Percentiles rank a stretch among this genome's conserved stretches.
These are phyloP conservation scores for Cercospora citrullina DNA, from an alignment of 2,329 filamentous ascomycete genomes.

Conservation along the genomic window DNA sequence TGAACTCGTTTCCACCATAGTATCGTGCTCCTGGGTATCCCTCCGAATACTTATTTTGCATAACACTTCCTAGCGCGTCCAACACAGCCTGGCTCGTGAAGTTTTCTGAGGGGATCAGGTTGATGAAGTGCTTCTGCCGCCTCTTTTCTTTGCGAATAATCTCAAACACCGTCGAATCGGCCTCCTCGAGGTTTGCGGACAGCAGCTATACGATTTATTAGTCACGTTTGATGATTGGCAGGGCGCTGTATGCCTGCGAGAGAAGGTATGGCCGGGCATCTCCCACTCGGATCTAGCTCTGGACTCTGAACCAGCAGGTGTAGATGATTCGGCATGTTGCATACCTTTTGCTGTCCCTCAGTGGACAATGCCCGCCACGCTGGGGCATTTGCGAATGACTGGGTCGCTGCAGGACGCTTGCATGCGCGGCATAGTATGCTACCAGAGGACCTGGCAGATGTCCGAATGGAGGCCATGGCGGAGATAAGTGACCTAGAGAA, in stretches of 20 bases:
- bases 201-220: constrained; percentile 64
- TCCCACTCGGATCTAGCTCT: not conserved
- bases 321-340: not conserved
- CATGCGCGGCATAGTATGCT: constrained; percentile 38
- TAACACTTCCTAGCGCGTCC: constrained; percentile 87
- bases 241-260: not conserved
- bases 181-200: constrained; percentile 73
- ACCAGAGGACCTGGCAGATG: constrained; percentile 43
- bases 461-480: constrained; percentile 46
- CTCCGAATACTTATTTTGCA: constrained; percentile 99
- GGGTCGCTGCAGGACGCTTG: constrained; percentile 33
- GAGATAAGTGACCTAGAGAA: not conserved
- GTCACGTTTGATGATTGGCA: constrained; percentile 5
- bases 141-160: constrained; percentile 96
- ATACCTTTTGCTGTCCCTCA: constrained; percentile 53
- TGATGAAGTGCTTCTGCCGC: constrained; percentile 97
- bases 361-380: constrained; percentile 46
- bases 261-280: not conserved
- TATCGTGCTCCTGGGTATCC: constrained; percentile 97
- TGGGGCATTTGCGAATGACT: constrained; percentile 37
- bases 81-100: constrained; percentile 92
- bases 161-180: constrained; percentile 81
- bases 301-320: not conserved
- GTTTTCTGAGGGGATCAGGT: constrained; percentile 93
- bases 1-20: constrained; percentile 99